These are phyloP conservation scores for Earliella scabrosa DNA, from an alignment of 1,284 basidiomycete genomes.

Conservation along the genomic window DNA sequence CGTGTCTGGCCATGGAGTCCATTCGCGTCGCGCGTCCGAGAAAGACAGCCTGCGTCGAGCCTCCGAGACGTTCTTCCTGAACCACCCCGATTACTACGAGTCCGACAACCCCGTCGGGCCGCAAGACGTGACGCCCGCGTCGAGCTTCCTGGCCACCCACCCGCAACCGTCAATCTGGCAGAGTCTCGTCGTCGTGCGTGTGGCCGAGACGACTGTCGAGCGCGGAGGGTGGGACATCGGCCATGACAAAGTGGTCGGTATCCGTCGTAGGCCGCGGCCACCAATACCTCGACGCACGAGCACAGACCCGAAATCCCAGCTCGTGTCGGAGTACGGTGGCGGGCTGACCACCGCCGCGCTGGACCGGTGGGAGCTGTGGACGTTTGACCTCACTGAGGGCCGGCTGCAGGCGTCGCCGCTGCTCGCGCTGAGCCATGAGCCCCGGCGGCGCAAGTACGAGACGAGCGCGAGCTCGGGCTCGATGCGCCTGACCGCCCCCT, in stretches of 20 bases:
- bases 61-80: slow-evolving; percentile 54
- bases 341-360: slow-evolving; percentile 66
- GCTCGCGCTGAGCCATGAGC: slow-evolving; percentile 43
- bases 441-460: slow-evolving; percentile 14
- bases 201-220: slow-evolving; percentile 66
- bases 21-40: slow-evolving; percentile 71
- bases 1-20: slow-evolving; percentile 76
- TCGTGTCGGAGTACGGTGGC: slow-evolving; percentile 29
- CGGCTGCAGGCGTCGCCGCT: slow-evolving; percentile 55
- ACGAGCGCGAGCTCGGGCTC: slow-evolving; percentile 23
- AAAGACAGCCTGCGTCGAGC: slow-evolving; percentile 58
- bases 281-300: slow-evolving; percentile 38
- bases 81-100: slow-evolving; percentile 55
- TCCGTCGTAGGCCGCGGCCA: slow-evolving; percentile 63
- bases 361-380: slow-evolving; percentile 83
- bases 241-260: slow-evolving; percentile 59
- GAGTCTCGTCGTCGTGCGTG: slow-evolving; percentile 54
- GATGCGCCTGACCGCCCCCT: slow-evolving; percentile 6
- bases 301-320: slow-evolving; percentile 17
- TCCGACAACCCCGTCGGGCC: slow-evolving; percentile 43
- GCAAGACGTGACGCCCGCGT: slow-evolving; percentile 41
- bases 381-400: slow-evolving; percentile 60
- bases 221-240: slow-evolving; percentile 75
- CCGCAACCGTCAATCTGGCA: slow-evolving; percentile 48
- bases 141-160: slow-evolving; percentile 32